A percentile compares a stretch with the other conserved stretches of the same genome.
These are phyloP conservation scores for Euphorbia neoarborescens DNA, from an alignment of 441 rosid species.

Conservation along the genomic window DNA sequence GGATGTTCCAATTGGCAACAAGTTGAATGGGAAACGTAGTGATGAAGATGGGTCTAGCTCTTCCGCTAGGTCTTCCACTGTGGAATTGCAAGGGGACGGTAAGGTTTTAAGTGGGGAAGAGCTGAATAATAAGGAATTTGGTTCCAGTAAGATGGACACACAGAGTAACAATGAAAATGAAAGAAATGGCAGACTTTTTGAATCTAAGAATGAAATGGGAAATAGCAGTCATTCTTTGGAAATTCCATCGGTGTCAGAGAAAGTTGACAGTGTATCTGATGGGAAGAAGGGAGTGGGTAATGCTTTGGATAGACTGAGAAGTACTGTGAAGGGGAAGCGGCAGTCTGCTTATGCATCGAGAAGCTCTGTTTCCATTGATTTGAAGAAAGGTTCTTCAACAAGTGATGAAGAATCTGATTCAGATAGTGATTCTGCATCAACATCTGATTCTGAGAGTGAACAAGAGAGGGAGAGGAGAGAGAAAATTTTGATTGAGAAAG, in stretches of 20 bases:
- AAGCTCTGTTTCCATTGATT: conserved; percentile 35
- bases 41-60: conserved; percentile 48
- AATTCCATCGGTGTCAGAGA: conserved; percentile 21
- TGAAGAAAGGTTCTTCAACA: conserved; percentile 31
- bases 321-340: conserved; percentile 32
- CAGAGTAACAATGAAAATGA: conserved; percentile 24
- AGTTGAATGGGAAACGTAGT: conserved; percentile 40
- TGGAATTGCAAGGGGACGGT: conserved; percentile 34
- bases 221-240: conserved; percentile 27
- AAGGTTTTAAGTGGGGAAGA: conserved; percentile 27
- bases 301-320: conserved; percentile 32
- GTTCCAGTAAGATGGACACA: conserved; percentile 15
- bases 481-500: conserved; percentile 67
- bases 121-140: conserved; percentile 25
- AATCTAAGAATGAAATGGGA: conserved; percentile 19
- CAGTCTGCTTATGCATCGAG: conserved; percentile 27
- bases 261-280: conserved; percentile 26
- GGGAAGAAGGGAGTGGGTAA: conserved; percentile 29
- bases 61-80: conserved; percentile 41
- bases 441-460: conserved; percentile 78
- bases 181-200: conserved; percentile 30
- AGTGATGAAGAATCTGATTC: conserved; percentile 49
- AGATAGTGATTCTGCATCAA: conserved; percentile 53
- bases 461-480: conserved; percentile 69
- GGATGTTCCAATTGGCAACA: conserved; percentile 22